phyloP scores from a whole-genome alignment of 768 basidiomycete genomes.

The Gyrodon lividus region DNA sequence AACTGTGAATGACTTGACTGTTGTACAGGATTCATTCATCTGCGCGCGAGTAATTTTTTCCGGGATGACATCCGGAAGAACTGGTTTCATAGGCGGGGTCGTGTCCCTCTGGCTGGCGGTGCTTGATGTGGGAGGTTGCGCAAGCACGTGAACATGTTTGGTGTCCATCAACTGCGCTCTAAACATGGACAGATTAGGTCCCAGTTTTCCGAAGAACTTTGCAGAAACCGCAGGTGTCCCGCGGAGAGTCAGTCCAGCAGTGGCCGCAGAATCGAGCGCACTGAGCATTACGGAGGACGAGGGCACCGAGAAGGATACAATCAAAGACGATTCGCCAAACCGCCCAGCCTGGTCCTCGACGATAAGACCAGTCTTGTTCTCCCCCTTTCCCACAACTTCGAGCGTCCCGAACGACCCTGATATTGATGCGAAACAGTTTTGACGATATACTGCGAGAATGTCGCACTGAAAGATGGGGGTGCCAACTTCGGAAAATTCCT shows the following conservation, averaged over 20 bases:
- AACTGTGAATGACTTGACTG: conserved; percentile 15
- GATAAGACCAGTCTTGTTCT: too few species aligned
- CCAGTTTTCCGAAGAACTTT: too few species aligned
- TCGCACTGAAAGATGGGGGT: not conserved
- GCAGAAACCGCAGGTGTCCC: conserved; percentile 18
- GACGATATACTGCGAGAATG: too few species aligned
- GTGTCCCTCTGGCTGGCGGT: not conserved
- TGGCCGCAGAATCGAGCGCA: not conserved
- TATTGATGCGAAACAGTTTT: too few species aligned
- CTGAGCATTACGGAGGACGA: too few species aligned
- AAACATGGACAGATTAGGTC: conserved; percentile 15
- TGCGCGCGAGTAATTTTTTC: too few species aligned
- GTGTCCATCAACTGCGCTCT: conserved; percentile 15
- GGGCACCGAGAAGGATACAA: too few species aligned
- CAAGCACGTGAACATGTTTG: conserved; percentile 23
- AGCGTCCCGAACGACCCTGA: too few species aligned
- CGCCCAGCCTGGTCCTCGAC: too few species aligned
- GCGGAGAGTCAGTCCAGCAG: conserved; percentile 19
- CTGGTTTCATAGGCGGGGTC: conserved; percentile 9
- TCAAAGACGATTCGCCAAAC: too few species aligned
- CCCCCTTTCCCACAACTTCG: too few species aligned
- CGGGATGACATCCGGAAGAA: conserved; percentile 12
- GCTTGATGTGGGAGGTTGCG: conserved; percentile 14
- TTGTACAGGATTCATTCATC: conserved; percentile 15
- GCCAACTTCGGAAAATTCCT: too few species aligned